Conservation (phyloP, 140 eudicot genomes). For the Flaveria floridana region DNA sequence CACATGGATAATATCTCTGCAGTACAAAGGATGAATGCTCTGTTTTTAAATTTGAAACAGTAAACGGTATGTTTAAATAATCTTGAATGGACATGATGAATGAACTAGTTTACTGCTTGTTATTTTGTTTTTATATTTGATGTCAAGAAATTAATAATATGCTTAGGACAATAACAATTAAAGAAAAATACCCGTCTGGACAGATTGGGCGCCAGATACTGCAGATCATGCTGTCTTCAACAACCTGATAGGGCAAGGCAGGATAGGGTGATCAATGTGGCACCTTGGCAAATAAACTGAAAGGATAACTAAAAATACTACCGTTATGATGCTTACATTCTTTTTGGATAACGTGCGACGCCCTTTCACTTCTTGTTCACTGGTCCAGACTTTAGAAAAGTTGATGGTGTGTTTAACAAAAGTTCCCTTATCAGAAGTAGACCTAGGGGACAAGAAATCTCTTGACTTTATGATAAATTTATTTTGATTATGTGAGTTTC, state of each 20-base stretch:
- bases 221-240: constrained; percentile 55
- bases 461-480: constrained; percentile 52
- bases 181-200: constrained; percentile 68
- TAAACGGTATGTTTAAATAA: neutral
- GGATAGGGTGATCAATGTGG: constrained; percentile 14
- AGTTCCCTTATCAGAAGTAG: constrained; percentile 54
- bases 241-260: constrained; percentile 42
- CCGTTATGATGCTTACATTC: constrained; percentile 43
- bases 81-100: neutral
- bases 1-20: constrained; percentile 12
- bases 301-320: neutral
- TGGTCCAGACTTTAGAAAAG: constrained; percentile 85
- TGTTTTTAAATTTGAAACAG: neutral
- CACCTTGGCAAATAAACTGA: constrained; percentile 17
- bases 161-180: constrained; percentile 15
- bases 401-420: constrained; percentile 58
- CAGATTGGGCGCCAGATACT: constrained; percentile 97
- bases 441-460: constrained; percentile 54
- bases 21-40: neutral
- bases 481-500: constrained; percentile 43
- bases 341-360: constrained; percentile 66
- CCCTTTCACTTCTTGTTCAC: constrained; percentile 65
- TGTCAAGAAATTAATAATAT: neutral
- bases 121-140: neutral
- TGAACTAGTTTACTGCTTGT: neutral